A percentile compares a stretch with the other conserved stretches of the same genome.
These are phyloP conservation scores for Euphorbia peplus DNA, from an alignment of 345 rosid genomes.

Conservation along the genomic window DNA sequence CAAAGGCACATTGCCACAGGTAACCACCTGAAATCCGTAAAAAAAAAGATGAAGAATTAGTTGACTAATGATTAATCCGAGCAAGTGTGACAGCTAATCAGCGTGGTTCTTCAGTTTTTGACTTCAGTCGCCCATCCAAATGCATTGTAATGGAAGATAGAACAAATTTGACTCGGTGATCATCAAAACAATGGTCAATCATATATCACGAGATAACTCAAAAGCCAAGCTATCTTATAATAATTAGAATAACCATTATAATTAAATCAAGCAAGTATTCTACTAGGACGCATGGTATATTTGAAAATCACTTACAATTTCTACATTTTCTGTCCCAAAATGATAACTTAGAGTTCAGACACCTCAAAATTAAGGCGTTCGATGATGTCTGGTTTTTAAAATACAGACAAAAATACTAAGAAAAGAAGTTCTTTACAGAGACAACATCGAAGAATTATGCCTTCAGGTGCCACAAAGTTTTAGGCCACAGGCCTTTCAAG, in stretches of 20 bases:
- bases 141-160: not conserved
- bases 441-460: no score
- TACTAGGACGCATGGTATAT: no score
- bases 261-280: no score
- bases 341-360: not conserved
- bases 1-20: constrained; percentile 92
- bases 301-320: not conserved
- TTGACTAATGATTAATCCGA: not conserved
- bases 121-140: not conserved
- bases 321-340: not conserved
- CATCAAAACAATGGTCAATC: no score
- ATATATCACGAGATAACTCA: no score
- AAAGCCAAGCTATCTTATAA: no score
- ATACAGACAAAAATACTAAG: not conserved
- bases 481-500: no score
- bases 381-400: not conserved
- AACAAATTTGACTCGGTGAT: no score
- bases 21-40: constrained; percentile 75
- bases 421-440: no score
- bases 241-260: no score
- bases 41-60: not conserved
- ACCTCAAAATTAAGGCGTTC: no score
- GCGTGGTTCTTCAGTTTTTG: not conserved
- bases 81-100: not conserved
- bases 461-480: no score